These are phyloP conservation scores for Batkoa obscura DNA, from an alignment of 371 early-diverging fungal genomes.

Conservation along the genomic window DNA sequence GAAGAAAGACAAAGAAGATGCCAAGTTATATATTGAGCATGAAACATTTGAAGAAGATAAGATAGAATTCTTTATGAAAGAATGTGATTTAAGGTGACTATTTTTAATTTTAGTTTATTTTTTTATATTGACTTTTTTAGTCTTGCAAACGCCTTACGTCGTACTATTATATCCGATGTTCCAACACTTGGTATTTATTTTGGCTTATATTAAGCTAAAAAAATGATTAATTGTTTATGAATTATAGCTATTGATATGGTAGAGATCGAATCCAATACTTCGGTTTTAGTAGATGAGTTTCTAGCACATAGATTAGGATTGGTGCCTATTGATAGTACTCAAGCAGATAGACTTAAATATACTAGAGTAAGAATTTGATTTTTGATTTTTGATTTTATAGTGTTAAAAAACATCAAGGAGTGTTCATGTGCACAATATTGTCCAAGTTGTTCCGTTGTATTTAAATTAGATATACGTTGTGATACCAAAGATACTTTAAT, in stretches of 20 bases:
- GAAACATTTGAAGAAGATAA: no score
- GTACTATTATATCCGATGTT: conserved; percentile 95
- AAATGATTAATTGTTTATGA: background rate
- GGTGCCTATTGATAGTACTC: conserved; percentile 75
- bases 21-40: no score
- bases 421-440: conserved; percentile 84
- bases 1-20: no score
- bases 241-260: conserved; percentile 91
- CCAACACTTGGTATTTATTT: conserved; percentile 66
- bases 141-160: conserved; percentile 91
- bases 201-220: no score
- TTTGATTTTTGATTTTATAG: background rate
- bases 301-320: conserved; percentile 96
- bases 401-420: conserved; percentile 26
- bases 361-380: conserved; percentile 34
- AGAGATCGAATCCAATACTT: conserved; percentile 85
- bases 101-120: no score
- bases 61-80: no score
- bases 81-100: no score
- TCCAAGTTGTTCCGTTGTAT: conserved; percentile 73
- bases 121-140: conserved; percentile 13
- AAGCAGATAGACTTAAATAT: conserved; percentile 61
- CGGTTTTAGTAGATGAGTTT: conserved; percentile 96
- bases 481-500: conserved; percentile 44
- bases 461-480: conserved; percentile 59